Percentiles rank a stretch among this genome's conserved stretches.
These are phyloP conservation scores for Penicillium italicum DNA, from an alignment of 2,329 filamentous ascomycete genomes.

Conservation along the genomic window DNA sequence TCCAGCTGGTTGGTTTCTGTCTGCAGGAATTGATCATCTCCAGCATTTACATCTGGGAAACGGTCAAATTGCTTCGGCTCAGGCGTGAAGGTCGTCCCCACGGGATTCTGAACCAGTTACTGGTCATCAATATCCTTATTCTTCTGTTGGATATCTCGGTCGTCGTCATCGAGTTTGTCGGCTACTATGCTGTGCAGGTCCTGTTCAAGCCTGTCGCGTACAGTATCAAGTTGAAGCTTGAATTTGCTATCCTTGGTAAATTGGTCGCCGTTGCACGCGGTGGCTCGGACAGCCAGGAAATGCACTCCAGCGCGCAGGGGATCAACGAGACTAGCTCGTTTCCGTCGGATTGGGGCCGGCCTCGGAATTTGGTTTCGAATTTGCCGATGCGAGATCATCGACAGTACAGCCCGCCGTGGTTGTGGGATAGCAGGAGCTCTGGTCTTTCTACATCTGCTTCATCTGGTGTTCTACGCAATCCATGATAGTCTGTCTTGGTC, in stretches of 20 bases:
- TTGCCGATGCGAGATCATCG: background rate
- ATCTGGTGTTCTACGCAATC: background rate
- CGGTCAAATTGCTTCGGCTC: conserved; percentile 31
- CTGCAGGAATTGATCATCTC: conserved; percentile 53
- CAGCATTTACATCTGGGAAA: conserved; percentile 50
- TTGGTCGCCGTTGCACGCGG: conserved; percentile 31
- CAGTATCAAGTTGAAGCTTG: conserved; percentile 49
- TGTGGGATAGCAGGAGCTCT: background rate
- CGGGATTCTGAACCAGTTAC: conserved; percentile 42
- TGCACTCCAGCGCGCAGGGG: conserved; percentile 12
- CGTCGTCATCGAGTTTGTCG: conserved; percentile 40
- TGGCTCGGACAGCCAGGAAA: conserved; percentile 5
- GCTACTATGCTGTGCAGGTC: conserved; percentile 40
- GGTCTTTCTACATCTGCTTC: background rate
- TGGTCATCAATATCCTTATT: conserved; percentile 50
- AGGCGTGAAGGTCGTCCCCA: conserved; percentile 18
- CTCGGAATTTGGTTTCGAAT: background rate
- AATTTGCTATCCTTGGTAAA: conserved; percentile 52
- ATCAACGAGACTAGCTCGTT: conserved; percentile 12
- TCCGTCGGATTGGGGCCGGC: conserved; percentile 7
- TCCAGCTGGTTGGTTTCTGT: conserved; percentile 53
- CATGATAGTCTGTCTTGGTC: too few species aligned
- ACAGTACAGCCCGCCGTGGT: conserved; percentile 14
- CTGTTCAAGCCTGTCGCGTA: conserved; percentile 40
- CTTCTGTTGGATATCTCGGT: conserved; percentile 46